A percentile compares a stretch with the other conserved stretches of the same genome.
Conservation (phyloP, 495 filamentous ascomycete species). For the Thermothielavioides terrestris region DNA sequence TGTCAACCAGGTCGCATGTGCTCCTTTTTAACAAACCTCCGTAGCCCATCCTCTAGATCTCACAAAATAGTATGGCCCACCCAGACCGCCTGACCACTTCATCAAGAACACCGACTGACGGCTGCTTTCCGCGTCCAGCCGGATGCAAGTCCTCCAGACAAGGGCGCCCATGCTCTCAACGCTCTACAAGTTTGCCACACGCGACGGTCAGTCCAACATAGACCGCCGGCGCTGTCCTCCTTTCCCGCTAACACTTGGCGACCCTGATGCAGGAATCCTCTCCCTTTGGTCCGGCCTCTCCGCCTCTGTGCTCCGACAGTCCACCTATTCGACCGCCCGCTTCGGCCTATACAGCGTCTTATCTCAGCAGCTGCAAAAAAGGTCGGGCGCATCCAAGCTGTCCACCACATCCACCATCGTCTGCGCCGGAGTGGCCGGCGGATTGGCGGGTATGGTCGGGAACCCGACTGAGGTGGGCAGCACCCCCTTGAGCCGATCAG, state of each 20-base stretch:
- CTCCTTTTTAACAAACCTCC: not conserved
- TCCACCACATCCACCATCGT: constrained; percentile 22
- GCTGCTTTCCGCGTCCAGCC: constrained; percentile 10
- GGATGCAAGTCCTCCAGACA: constrained; percentile 32
- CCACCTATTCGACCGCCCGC: constrained; percentile 33
- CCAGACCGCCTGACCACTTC: not conserved
- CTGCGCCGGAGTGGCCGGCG: constrained; percentile 47
- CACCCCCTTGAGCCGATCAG: not conserved
- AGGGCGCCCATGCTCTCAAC: constrained; percentile 28
- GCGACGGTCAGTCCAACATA: constrained; percentile 23
- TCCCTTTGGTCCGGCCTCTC: constrained; percentile 34
- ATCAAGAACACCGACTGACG: not conserved
- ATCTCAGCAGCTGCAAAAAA: constrained; percentile 19
- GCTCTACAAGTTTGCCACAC: constrained; percentile 26
- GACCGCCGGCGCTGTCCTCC: too few relatives aligned
- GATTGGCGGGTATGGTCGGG: constrained; percentile 66
- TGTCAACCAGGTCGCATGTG: not conserved
- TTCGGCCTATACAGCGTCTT: constrained; percentile 31
- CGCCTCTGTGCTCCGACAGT: constrained; percentile 33
- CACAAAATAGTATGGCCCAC: constrained; percentile 29
- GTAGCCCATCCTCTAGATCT: constrained; percentile 32
- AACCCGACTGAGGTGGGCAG: constrained; percentile 59
- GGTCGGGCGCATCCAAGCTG: constrained; percentile 13
- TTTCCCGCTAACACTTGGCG: too few relatives aligned
- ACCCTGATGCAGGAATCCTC: constrained; percentile 20